A percentile compares a stretch with the other conserved stretches of the same genome.
Evolutionary conservation across 1,139 yeast species (phyloP).

Genomic region (Hyphopichia khmerensis): DNA sequence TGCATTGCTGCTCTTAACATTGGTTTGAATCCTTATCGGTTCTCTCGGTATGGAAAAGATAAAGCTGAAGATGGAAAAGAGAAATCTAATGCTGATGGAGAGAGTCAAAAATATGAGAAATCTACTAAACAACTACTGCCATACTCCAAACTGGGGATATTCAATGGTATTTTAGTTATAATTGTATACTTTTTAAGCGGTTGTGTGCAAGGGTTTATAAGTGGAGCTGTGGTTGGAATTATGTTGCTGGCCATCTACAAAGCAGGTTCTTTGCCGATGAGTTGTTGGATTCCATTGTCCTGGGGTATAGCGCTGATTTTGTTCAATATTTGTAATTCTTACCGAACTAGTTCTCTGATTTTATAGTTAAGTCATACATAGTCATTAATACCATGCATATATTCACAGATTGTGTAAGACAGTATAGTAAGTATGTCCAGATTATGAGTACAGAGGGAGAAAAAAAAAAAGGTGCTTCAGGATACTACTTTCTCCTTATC

Average conservation of each 20-base stretch:
- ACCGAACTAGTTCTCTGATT: constrained; percentile 33
- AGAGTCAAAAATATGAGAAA: constrained; percentile 1
- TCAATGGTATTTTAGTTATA: constrained; percentile 34
- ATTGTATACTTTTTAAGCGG: constrained; percentile 52
- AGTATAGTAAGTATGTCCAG: too few species aligned
- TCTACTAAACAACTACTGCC: neutral
- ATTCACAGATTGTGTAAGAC: too few species aligned
- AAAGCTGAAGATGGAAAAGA: neutral
- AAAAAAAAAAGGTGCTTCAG: too few species aligned
- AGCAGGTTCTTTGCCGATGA: constrained; percentile 79
- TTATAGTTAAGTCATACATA: too few species aligned
- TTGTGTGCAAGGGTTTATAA: constrained; percentile 60
- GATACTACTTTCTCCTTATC: too few species aligned
- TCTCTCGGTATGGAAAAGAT: neutral
- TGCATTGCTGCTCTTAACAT: constrained; percentile 52
- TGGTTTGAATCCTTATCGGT: constrained; percentile 16
- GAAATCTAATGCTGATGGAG: neutral
- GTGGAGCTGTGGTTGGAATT: constrained; percentile 77
- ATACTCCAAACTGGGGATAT: neutral
- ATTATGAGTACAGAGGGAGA: too few species aligned
- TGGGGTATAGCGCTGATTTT: constrained; percentile 72
- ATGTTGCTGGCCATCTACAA: constrained; percentile 62
- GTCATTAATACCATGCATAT: too few species aligned
- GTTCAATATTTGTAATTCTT: constrained; percentile 65
- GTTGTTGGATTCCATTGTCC: constrained; percentile 90